Conservation (phyloP, 176 grass and related monocot species). For the Hordeum vulgare region DNA sequence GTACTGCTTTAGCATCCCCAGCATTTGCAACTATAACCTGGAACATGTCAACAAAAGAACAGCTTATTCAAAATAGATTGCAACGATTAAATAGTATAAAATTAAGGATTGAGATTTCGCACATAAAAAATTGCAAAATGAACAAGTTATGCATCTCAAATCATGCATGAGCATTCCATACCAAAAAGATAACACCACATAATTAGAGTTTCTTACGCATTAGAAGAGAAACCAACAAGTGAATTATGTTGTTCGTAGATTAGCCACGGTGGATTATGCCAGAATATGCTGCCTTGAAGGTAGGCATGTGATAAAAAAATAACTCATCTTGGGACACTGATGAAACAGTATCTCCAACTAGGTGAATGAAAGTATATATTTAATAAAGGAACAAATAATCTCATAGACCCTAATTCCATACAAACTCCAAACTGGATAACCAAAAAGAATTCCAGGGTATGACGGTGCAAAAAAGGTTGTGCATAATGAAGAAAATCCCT, state of each 20-base stretch:
- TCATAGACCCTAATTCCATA: not conserved
- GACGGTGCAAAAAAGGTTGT: not conserved
- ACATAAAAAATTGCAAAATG: not conserved
- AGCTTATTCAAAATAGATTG: not conserved
- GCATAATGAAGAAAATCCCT: not conserved
- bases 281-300: not conserved
- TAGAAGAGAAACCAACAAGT: not conserved
- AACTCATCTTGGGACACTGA: not conserved
- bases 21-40: slow-evolving; percentile 85
- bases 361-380: slow-evolving; percentile 4
- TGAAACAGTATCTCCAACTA: not conserved
- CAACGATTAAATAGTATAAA: not conserved
- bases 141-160: not conserved
- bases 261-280: not conserved
- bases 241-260: not conserved
- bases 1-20: slow-evolving; percentile 93
- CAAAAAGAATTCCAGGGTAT: not conserved
- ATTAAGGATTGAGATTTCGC: not conserved
- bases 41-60: slow-evolving; percentile 9
- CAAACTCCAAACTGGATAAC: not conserved
- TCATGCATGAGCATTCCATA: not conserved
- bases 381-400: not conserved
- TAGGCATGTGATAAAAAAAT: not conserved
- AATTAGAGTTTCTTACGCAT: not conserved
- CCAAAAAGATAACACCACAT: not conserved